A percentile compares a stretch with the other conserved stretches of the same genome.
phyloP scores from a whole-genome alignment of 2,329 filamentous ascomycete species.

The Nigrospora osmanthi region DNA sequence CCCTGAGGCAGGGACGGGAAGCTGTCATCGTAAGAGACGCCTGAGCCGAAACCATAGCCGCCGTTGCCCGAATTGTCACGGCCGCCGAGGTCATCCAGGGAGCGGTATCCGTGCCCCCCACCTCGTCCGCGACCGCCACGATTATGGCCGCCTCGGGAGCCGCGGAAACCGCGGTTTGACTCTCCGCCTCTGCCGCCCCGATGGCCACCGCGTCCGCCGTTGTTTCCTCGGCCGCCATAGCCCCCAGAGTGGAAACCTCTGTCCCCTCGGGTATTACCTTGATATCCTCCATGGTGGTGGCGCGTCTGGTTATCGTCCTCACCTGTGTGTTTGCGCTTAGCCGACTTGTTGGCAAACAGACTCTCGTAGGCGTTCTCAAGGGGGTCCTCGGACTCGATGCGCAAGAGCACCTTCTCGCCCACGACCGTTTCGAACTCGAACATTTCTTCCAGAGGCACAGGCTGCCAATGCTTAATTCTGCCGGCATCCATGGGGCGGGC shows the following conservation, averaged over 20 bases:
- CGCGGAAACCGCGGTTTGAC: slow-evolving; percentile 25
- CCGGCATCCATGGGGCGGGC: slow-evolving; percentile 72
- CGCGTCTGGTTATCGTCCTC: slow-evolving; percentile 21
- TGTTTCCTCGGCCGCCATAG: slow-evolving; percentile 26
- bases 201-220: slow-evolving; percentile 12
- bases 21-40: slow-evolving; percentile 39
- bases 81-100: slow-evolving; percentile 57
- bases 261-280: slow-evolving; percentile 24
- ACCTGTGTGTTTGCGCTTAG: slow-evolving; percentile 53
- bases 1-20: slow-evolving; percentile 17
- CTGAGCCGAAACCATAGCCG: slow-evolving; percentile 24
- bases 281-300: slow-evolving; percentile 19
- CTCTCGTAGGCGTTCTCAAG: slow-evolving; percentile 57
- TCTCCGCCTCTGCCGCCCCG: slow-evolving; percentile 24
- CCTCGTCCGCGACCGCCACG: slow-evolving; percentile 36
- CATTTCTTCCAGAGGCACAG: slow-evolving; percentile 60
- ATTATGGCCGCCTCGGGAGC: slow-evolving; percentile 28
- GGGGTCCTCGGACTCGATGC: slow-evolving; percentile 66
- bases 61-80: slow-evolving; percentile 36
- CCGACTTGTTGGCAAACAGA: slow-evolving; percentile 49
- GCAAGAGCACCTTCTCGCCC: slow-evolving; percentile 76
- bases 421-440: slow-evolving; percentile 78
- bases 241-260: slow-evolving; percentile 34
- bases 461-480: slow-evolving; percentile 78
- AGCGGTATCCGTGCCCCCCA: slow-evolving; percentile 50